Percentiles rank a stretch among this genome's conserved stretches.
Evolutionary conservation across 805 yeast species (phyloP).

Genomic region (Pichia kluyveri): DNA sequence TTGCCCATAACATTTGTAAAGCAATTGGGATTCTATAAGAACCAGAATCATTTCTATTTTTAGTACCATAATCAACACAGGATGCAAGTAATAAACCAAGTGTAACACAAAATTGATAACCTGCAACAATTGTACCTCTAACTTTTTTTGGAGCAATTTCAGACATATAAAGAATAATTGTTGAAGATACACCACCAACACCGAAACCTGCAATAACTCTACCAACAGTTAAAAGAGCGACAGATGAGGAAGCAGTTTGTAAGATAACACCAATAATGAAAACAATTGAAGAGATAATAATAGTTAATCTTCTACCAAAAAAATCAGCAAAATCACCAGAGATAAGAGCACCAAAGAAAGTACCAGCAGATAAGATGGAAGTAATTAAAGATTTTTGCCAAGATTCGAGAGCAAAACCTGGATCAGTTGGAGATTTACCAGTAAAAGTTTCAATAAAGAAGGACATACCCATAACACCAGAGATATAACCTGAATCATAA

Average conservation of each 20-base stretch:
- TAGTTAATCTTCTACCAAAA: conserved; percentile 41
- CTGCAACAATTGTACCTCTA: conserved; percentile 68
- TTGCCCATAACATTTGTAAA: conserved; percentile 63
- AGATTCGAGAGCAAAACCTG: conserved; percentile 17
- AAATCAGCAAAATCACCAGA: conserved; percentile 45
- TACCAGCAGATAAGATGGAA: conserved; percentile 68
- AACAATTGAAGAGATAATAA: conserved; percentile 33
- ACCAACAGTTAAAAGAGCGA: conserved; percentile 52
- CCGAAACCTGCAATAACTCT: conserved; percentile 67
- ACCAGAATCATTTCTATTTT: conserved; percentile 40
- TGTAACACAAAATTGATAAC: conserved; percentile 58
- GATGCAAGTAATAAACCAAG: conserved; percentile 67
- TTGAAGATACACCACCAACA: conserved; percentile 70
- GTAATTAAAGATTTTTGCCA: conserved; percentile 41
- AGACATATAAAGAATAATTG: conserved; percentile 71
- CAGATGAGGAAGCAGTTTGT: conserved; percentile 38
- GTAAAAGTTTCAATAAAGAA: conserved; percentile 29
- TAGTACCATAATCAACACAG: conserved; percentile 61
- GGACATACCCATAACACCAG: conserved; percentile 58
- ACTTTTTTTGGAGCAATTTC: conserved; percentile 73
- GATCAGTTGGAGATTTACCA: conserved; percentile 21
- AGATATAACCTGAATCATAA: conserved; percentile 61
- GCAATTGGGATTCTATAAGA: conserved; percentile 72
- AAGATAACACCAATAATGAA: conserved; percentile 41
- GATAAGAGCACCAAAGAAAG: conserved; percentile 56